phyloP scores from a whole-genome alignment of 2,329 filamentous ascomycete genomes.

The Alternaria conjuncta region DNA sequence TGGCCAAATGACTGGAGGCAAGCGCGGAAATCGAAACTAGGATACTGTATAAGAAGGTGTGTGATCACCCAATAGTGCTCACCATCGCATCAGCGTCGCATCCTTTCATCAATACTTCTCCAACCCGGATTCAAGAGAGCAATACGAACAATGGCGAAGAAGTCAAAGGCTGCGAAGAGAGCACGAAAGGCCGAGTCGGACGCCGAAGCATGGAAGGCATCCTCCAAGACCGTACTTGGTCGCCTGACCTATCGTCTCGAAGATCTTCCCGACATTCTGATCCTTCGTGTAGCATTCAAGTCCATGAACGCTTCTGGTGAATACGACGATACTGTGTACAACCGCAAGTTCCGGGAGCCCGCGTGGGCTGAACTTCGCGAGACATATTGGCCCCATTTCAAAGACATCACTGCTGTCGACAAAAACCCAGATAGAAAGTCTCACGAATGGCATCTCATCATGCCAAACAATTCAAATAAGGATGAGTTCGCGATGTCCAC shows the following conservation, averaged over 20 bases:
- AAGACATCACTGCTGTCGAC: no score
- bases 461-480: no score
- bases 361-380: no score
- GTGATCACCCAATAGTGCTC: background rate
- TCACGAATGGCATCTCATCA: no score
- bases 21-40: background rate
- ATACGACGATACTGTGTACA: no score
- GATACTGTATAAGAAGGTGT: background rate
- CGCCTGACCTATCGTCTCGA: background rate
- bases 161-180: background rate
- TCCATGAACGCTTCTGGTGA: no score
- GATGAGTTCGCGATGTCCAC: no score
- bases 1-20: background rate
- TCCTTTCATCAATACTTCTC: background rate
- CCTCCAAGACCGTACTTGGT: background rate
- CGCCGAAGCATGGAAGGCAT: background rate
- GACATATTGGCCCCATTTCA: no score
- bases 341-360: no score
- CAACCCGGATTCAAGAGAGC: background rate
- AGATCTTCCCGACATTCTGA: background rate
- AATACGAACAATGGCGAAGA: background rate
- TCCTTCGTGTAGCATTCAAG: no score
- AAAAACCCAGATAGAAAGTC: no score
- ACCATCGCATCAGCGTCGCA: background rate
- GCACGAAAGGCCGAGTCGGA: background rate